A percentile compares a stretch with the other conserved stretches of the same genome.
Evolutionary conservation across 2,329 filamentous ascomycete species (phyloP).

Genomic region (Fusarium bactridioides): DNA sequence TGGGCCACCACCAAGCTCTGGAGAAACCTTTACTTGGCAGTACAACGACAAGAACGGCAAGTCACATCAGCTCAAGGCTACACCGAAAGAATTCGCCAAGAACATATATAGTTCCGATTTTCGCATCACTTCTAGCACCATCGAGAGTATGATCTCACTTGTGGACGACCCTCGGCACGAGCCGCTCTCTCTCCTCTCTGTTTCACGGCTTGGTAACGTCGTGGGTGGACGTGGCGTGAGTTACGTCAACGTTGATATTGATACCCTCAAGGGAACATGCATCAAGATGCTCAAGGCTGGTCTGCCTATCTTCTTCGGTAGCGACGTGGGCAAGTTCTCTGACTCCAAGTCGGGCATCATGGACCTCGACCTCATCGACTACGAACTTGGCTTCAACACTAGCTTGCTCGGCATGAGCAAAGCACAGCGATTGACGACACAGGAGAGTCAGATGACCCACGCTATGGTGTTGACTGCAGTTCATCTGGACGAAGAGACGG

Average conservation of each 20-base stretch:
- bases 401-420: slow-evolving; percentile 78
- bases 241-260: slow-evolving; percentile 84
- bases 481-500: slow-evolving; percentile 71
- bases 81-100: slow-evolving; percentile 75
- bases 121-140: slow-evolving; percentile 65
- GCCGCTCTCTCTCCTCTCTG: slow-evolving; percentile 75
- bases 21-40: slow-evolving; percentile 79
- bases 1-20: slow-evolving; percentile 76
- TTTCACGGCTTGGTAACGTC: slow-evolving; percentile 82
- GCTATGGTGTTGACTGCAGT: slow-evolving; percentile 92
- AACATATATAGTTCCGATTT: slow-evolving; percentile 70
- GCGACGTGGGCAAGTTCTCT: slow-evolving; percentile 85
- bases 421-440: slow-evolving; percentile 74
- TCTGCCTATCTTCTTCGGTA: slow-evolving; percentile 87
- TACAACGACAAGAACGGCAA: slow-evolving; percentile 75
- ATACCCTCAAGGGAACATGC: slow-evolving; percentile 74
- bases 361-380: slow-evolving; percentile 80
- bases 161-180: slow-evolving; percentile 86
- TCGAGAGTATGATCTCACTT: slow-evolving; percentile 78
- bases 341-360: slow-evolving; percentile 75
- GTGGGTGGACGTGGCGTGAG: slow-evolving; percentile 77
- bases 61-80: slow-evolving; percentile 68
- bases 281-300: slow-evolving; percentile 81
- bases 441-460: slow-evolving; percentile 87
- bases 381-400: slow-evolving; percentile 84